Evolutionary conservation across 2,329 filamentous ascomycete species (phyloP).

Genomic region (Exophiala sp.): DNA sequence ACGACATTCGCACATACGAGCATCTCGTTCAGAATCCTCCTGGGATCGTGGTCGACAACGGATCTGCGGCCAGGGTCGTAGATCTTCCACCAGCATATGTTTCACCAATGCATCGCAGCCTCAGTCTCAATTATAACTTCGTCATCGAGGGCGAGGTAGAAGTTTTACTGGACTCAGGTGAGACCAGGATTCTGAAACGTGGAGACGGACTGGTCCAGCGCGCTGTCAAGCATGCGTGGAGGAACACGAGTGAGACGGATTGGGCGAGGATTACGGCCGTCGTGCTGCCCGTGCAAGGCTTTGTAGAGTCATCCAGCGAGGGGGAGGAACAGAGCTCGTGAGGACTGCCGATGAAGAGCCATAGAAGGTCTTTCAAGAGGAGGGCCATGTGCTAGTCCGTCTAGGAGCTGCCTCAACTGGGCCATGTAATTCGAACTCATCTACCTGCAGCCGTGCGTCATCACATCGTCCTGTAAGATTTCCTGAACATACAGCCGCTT

Average conservation of each 20-base stretch:
- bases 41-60: slow-evolving; percentile 1
- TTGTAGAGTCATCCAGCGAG: not conserved
- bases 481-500: too few relatives aligned
- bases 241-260: slow-evolving; percentile 31
- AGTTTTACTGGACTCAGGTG: slow-evolving; percentile 50
- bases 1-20: slow-evolving; percentile 2
- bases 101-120: slow-evolving; percentile 52
- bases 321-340: not conserved
- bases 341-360: not conserved
- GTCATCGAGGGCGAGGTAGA: slow-evolving; percentile 53
- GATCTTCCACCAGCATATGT: slow-evolving; percentile 44
- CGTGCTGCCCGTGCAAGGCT: not conserved
- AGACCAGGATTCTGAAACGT: slow-evolving; percentile 41
- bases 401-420: too few relatives aligned
- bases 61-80: slow-evolving; percentile 30
- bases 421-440: too few relatives aligned
- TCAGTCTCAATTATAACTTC: slow-evolving; percentile 53
- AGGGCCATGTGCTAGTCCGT: too few relatives aligned
- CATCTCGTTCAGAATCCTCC: not conserved
- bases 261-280: slow-evolving; percentile 19
- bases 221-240: slow-evolving; percentile 40
- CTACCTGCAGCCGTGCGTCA: too few relatives aligned
- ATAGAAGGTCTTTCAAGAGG: too few relatives aligned
- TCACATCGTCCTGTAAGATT: too few relatives aligned
- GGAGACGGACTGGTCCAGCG: slow-evolving; percentile 55